These are phyloP conservation scores for Kingdonia uniflora DNA, from an alignment of 164 flowering plant genomes.

Conservation along the genomic window DNA sequence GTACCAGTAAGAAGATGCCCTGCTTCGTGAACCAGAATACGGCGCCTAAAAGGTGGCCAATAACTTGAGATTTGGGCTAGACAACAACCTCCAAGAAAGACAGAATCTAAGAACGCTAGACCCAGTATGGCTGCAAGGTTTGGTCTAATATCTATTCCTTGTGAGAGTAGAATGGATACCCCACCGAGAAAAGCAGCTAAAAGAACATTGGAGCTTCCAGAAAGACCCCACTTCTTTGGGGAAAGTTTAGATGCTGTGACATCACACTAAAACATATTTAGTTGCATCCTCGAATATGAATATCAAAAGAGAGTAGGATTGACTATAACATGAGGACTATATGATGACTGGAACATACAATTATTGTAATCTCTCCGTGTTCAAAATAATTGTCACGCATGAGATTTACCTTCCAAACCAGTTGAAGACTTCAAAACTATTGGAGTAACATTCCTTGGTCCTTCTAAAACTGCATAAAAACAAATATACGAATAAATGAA, in stretches of 20 bases:
- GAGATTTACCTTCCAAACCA: slow-evolving; percentile 72
- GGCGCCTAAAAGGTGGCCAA: slow-evolving; percentile 90
- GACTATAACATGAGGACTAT: no score
- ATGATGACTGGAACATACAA: not conserved
- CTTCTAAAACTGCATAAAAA: slow-evolving; percentile 64
- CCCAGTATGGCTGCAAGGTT: slow-evolving; percentile 72
- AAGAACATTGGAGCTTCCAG: slow-evolving; percentile 50
- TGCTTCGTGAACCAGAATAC: slow-evolving; percentile 95
- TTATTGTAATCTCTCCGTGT: no score
- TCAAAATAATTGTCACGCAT: no score
- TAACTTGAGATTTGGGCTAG: slow-evolving; percentile 80
- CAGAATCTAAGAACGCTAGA: slow-evolving; percentile 57
- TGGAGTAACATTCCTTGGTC: slow-evolving; percentile 80
- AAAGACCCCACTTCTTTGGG: slow-evolving; percentile 97
- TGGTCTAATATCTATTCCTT: slow-evolving; percentile 83
- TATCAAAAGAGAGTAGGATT: no score
- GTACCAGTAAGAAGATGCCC: slow-evolving; percentile 87
- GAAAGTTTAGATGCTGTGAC: slow-evolving; percentile 61
- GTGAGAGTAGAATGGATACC: slow-evolving; percentile 51
- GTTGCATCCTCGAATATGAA: not conserved
- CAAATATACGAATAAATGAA: not conserved
- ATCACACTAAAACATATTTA: not conserved
- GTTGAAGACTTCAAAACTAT: slow-evolving; percentile 60
- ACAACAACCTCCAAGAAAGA: slow-evolving; percentile 81
- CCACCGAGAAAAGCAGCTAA: slow-evolving; percentile 64